phyloP scores from a whole-genome alignment of 495 filamentous ascomycete genomes.

The Chaetomium cochliodes region DNA sequence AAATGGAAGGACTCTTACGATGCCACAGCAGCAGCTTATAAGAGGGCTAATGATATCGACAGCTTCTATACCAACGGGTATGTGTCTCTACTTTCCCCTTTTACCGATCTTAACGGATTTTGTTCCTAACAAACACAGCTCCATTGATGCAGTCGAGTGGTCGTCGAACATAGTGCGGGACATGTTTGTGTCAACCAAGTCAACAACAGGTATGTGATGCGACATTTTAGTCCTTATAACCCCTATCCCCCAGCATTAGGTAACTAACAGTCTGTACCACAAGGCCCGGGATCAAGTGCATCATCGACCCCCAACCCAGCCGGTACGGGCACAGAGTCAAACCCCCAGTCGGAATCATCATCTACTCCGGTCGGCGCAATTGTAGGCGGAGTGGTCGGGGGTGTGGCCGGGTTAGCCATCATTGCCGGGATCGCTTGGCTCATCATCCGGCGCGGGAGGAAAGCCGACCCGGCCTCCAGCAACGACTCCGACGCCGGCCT shows the following conservation, averaged over 20 bases:
- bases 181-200: neutral
- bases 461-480: neutral
- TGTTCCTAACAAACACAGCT: neutral
- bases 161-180: conserved; percentile 2
- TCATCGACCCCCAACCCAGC: neutral
- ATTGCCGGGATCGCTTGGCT: conserved; percentile 8
- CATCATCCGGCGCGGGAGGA: conserved; percentile 4
- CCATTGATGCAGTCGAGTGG: conserved; percentile 7
- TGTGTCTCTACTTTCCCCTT: neutral
- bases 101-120: neutral
- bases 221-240: no score
- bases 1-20: conserved; percentile 42
- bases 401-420: conserved; percentile 13
- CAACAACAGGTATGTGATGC: conserved; percentile 9
- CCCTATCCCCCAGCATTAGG: neutral
- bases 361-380: conserved; percentile 14
- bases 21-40: conserved; percentile 39
- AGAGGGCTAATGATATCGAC: conserved; percentile 31
- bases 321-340: neutral
- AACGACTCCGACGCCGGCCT: no score
- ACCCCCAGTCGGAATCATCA: neutral
- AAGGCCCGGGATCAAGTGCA: neutral
- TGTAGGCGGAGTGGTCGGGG: conserved; percentile 17
- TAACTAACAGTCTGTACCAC: neutral
- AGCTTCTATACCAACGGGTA: conserved; percentile 34